Conservation (phyloP, 169 alveolate species). For the Plasmodium ovale region DNA sequence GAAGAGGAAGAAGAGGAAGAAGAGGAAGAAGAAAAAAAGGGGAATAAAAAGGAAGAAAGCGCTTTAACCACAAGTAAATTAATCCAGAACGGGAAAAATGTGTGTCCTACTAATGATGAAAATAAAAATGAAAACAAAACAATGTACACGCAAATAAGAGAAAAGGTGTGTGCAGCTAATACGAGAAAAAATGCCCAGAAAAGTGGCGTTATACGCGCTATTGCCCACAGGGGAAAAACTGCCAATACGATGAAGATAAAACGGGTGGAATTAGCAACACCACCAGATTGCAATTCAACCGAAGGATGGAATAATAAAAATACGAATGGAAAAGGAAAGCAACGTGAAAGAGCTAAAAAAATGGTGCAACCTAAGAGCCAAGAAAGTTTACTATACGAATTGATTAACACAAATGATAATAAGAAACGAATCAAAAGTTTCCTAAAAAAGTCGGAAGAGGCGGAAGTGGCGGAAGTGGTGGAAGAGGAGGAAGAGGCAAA, state of each 20-base stretch:
- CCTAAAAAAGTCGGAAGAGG: neutral
- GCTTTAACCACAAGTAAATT: neutral
- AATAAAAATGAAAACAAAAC: neutral
- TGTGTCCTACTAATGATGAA: neutral
- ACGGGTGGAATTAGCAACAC: no score
- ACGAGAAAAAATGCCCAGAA: neutral
- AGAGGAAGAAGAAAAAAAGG: neutral
- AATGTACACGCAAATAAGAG: neutral
- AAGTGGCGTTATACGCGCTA: no score
- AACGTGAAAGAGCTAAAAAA: no score
- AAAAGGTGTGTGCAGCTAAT: neutral
- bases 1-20: neutral
- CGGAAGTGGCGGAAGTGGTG: neutral
- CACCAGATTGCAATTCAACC: neutral
- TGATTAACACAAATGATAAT: constrained; percentile 4
- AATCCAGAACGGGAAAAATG: neutral
- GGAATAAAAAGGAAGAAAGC: neutral
- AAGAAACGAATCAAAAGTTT: neutral
- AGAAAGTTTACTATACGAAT: constrained; percentile 15
- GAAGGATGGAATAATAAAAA: no score
- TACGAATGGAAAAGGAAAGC: no score
- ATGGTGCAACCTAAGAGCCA: constrained; percentile 6
- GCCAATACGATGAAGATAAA: neutral
- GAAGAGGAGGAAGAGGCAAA: no score
- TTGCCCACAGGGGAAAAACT: no score